A percentile compares a stretch with the other conserved stretches of the same genome.
phyloP scores from a whole-genome alignment of 345 rosid species.

The Eucalyptus marginata region DNA sequence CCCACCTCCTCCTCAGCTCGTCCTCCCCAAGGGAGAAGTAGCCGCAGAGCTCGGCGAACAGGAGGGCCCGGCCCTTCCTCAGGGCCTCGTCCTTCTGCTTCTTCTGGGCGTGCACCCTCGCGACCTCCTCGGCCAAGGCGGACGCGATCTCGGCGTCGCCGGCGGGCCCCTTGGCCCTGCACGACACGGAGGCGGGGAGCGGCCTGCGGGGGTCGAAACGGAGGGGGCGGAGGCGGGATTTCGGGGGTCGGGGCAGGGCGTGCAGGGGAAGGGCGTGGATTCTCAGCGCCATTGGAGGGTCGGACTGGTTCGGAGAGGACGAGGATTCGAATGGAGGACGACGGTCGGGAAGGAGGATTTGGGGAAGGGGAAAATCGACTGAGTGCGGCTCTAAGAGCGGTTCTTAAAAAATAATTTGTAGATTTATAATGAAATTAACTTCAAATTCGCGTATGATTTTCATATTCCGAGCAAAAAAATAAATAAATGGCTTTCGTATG shows the following conservation, averaged over 20 bases:
- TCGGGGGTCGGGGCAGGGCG: neutral
- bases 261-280: neutral
- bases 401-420: neutral
- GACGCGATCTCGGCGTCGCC: neutral
- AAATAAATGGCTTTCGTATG: too few relatives aligned
- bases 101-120: constrained; percentile 32
- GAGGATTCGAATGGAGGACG: neutral
- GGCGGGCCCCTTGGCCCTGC: neutral
- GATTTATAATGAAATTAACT: too few relatives aligned
- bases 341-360: neutral
- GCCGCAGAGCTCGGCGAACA: constrained; percentile 55
- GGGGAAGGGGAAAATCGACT: neutral
- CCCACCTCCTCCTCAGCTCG: constrained; percentile 43
- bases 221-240: neutral
- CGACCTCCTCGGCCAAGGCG: constrained; percentile 45
- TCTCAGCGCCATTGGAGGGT: neutral
- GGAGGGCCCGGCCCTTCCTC: constrained; percentile 55
- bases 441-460: too few relatives aligned
- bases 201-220: neutral
- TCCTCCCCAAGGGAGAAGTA: constrained; percentile 29
- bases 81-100: constrained; percentile 58
- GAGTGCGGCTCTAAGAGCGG: neutral
- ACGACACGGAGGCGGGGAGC: neutral
- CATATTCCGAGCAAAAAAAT: too few relatives aligned
- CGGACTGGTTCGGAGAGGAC: neutral